Evolutionary conservation across 331 rosid species (phyloP), one percentile per base, ranked within the genome.

Genomic region (Prunus yedoensis): DNA sequence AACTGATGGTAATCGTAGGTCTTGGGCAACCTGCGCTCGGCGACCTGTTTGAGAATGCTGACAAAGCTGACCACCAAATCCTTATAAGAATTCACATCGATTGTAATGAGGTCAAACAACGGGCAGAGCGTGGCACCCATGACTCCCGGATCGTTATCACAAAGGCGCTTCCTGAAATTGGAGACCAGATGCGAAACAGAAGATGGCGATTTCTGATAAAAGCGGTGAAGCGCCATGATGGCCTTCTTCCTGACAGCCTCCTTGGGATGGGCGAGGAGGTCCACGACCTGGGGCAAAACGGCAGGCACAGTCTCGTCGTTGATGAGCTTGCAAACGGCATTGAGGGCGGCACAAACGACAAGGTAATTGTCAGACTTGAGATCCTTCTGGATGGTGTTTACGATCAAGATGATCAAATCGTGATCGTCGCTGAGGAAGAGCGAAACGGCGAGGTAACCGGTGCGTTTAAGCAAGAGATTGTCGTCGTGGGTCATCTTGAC

Each of bases 271-370:
- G 77, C 80, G 25, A 90, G 73, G 0, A 90, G 89, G 62, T 90
- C 98, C 14, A 87, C 87, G 9, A 90, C 91, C 85, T 88, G 96
- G 0, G 98, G 98, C 25, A 93, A 60, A 64, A 93, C 93, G 6
- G 98, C 98, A 5, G 98, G 98, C 23, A 90, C 88, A 0, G 98
- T 93, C 73, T 93, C 98, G 60, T 93, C 98, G 75, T 90, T 90
- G 28, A 93, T 93, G 74, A 93, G 89, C 81, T 79, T 85, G 53
- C 96, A 93, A 0, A 90, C 94, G 50, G 93, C 98, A 56, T 90
- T 89, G 8, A 93, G 98, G 0, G 98, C 96, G 32, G 94, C 88
- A 56, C 93, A 93, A 0, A 93, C 94, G 45, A 93, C 83, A 17
- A 93, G 91, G 77, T 89, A 90, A 35, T 90, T 93, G 10, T 93